These are phyloP conservation scores for Trichoderma sp. DNA, from an alignment of 2,329 filamentous ascomycete species.

Conservation along the genomic window DNA sequence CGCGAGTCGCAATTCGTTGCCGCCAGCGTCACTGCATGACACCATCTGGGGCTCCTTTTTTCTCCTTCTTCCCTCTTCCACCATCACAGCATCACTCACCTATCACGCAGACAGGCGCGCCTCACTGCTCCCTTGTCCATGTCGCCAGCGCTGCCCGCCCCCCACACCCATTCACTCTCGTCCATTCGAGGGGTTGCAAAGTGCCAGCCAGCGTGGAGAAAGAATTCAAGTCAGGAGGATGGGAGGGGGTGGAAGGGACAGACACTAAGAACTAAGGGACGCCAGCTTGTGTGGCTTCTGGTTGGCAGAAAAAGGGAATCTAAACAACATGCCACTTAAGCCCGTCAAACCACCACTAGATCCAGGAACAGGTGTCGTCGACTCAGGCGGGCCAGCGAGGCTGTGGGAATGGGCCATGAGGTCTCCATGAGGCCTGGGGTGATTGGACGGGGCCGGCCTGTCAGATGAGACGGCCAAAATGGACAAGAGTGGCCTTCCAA, in stretches of 20 bases:
- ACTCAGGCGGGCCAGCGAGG: slow-evolving; percentile 19
- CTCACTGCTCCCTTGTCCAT: slow-evolving; percentile 7
- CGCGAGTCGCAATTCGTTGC: slow-evolving; percentile 20
- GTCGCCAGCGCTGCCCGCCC: neutral
- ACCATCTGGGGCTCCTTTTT: slow-evolving; percentile 28
- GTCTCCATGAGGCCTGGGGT: neutral
- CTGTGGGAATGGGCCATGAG: neutral
- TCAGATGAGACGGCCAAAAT: slow-evolving; percentile 20
- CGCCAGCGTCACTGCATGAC: slow-evolving; percentile 29
- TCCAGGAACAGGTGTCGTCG: slow-evolving; percentile 18
- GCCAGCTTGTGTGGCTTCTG: neutral
- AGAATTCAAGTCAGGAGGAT: neutral
- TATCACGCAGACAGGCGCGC: slow-evolving; percentile 17
- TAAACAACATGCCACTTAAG: neutral
- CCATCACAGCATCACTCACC: slow-evolving; percentile 9
- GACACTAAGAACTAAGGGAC: neutral
- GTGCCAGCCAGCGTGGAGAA: slow-evolving; percentile 12
- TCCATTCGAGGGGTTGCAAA: neutral
- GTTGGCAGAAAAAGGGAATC: slow-evolving; percentile 7
- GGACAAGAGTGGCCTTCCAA: slow-evolving; percentile 15
- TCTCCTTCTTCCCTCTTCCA: neutral
- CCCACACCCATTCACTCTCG: neutral
- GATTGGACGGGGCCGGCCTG: slow-evolving; percentile 22
- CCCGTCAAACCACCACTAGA: neutral
- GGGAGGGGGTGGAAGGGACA: neutral